These are phyloP conservation scores for Bisporella sp. DNA, from an alignment of 2,329 filamentous ascomycete species.

Conservation along the genomic window DNA sequence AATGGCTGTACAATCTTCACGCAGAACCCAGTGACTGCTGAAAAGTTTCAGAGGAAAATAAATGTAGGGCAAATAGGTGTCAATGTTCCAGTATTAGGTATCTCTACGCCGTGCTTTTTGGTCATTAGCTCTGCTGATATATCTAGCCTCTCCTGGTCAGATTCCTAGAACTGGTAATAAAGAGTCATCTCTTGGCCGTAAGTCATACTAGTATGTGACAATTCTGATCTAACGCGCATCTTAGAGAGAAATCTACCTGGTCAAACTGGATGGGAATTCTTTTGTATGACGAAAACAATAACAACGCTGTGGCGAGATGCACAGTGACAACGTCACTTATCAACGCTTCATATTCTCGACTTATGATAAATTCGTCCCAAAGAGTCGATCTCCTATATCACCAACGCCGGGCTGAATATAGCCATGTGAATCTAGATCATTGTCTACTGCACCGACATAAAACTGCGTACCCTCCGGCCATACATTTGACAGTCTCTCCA, in stretches of 20 bases:
- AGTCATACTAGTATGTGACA: too few relatives aligned
- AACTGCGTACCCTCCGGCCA: background rate
- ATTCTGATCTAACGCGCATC: too few relatives aligned
- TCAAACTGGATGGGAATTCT: background rate
- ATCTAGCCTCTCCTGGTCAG: too few relatives aligned
- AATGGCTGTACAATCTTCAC: background rate
- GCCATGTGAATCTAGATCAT: background rate
- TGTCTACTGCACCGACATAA: background rate
- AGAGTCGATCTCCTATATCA: background rate
- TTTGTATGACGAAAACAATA: background rate
- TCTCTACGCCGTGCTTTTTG: too few relatives aligned
- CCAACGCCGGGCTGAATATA: background rate
- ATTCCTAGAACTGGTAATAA: too few relatives aligned
- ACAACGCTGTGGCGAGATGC: background rate
- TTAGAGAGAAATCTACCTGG: background rate
- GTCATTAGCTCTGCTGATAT: too few relatives aligned
- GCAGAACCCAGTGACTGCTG: background rate
- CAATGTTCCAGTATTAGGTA: too few relatives aligned
- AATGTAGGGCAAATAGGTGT: too few relatives aligned
- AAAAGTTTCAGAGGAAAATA: background rate
- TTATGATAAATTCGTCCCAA: too few relatives aligned
- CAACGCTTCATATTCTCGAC: too few relatives aligned
- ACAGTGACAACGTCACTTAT: too few relatives aligned
- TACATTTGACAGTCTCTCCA: background rate
- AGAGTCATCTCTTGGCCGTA: too few relatives aligned